Conservation (phyloP, 2,329 filamentous ascomycete genomes). For the Apiospora arundinis region DNA sequence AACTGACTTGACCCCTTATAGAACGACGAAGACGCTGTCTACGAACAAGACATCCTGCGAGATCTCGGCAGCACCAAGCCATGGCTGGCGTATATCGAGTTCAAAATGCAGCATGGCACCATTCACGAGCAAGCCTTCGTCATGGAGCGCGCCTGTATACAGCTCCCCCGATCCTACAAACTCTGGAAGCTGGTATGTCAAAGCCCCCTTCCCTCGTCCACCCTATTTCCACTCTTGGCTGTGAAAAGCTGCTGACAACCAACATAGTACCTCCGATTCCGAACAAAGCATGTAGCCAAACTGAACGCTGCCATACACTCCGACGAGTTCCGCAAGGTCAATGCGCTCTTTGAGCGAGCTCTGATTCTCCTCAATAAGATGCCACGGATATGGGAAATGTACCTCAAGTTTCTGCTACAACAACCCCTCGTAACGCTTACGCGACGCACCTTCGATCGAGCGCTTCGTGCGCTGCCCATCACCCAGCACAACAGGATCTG, state of each 20-base stretch:
- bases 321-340: constrained; percentile 89
- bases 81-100: constrained; percentile 93
- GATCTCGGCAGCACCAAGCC: constrained; percentile 87
- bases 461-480: constrained; percentile 87
- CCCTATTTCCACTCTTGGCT: not conserved
- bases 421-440: constrained; percentile 92
- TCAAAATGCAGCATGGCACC: constrained; percentile 87
- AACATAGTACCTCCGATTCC: constrained; percentile 79
- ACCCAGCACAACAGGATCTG: constrained; percentile 97
- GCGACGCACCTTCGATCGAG: constrained; percentile 88
- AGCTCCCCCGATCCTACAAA: constrained; percentile 95
- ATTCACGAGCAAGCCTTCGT: constrained; percentile 84
- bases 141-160: constrained; percentile 88
- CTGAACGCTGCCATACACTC: constrained; percentile 83
- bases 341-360: constrained; percentile 90
- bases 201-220: constrained; percentile 16
- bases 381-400: constrained; percentile 98
- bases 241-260: not conserved
- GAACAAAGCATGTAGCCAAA: constrained; percentile 79
- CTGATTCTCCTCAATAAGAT: constrained; percentile 97
- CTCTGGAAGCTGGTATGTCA: constrained; percentile 86
- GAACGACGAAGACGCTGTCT: constrained; percentile 88
- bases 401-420: constrained; percentile 85
- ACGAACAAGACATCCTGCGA: constrained; percentile 93
- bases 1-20: constrained; percentile 47